These are phyloP conservation scores for Saccharomycopsis amapae DNA, from an alignment of 805 yeast species.

Conservation along the genomic window DNA sequence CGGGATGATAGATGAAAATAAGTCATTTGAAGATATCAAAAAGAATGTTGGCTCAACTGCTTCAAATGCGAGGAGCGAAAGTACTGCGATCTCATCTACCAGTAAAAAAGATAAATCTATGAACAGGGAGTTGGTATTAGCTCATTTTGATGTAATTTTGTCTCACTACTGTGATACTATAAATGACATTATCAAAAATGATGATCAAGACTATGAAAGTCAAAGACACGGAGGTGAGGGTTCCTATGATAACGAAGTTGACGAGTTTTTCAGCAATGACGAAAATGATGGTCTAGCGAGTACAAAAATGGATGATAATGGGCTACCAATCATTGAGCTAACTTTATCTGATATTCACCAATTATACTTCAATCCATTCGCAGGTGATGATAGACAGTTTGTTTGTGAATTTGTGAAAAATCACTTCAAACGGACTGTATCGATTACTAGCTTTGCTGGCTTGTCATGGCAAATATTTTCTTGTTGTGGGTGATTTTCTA, in stretches of 20 bases:
- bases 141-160: constrained; percentile 3
- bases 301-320: background rate
- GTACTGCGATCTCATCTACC: background rate
- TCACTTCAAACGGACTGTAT: background rate
- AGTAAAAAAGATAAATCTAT: background rate
- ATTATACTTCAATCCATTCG: constrained; percentile 13
- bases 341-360: constrained; percentile 12
- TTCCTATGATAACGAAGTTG: background rate
- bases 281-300: background rate
- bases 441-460: background rate
- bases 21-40: background rate
- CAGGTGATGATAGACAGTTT: constrained; percentile 9
- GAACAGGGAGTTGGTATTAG: too few relatives aligned
- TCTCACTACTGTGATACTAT: constrained; percentile 1
- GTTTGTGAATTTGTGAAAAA: background rate
- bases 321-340: constrained; percentile 2
- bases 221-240: background rate
- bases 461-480: background rate
- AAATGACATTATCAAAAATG: constrained; percentile 4
- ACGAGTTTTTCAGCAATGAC: background rate
- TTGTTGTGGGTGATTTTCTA: too few relatives aligned
- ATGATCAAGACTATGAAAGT: constrained; percentile 3
- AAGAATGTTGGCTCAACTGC: background rate
- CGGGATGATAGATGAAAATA: background rate
- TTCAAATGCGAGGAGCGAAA: background rate